These are phyloP conservation scores for Scutellaria galericulata DNA, from an alignment of 257 asterid species.

Conservation along the genomic window DNA sequence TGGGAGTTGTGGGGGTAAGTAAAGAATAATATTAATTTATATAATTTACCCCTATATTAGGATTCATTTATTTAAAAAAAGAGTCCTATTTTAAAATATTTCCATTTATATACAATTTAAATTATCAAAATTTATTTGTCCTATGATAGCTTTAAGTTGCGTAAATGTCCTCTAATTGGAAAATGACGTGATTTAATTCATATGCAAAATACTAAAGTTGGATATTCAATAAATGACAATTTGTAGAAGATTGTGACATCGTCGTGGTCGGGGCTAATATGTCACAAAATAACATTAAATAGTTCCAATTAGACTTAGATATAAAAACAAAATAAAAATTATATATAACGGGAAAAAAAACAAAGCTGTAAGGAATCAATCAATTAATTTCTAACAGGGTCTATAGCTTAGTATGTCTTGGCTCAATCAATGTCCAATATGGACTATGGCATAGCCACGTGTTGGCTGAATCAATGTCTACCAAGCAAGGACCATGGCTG, in stretches of 20 bases:
- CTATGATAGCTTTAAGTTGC: slow-evolving; percentile 33
- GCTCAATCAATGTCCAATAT: slow-evolving; percentile 14
- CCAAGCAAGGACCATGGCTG: slow-evolving; percentile 32
- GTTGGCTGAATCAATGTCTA: slow-evolving; percentile 47
- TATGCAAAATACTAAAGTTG: slow-evolving; percentile 26
- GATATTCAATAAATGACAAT: slow-evolving; percentile 1
- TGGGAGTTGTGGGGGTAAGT: no score
- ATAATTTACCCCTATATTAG: no score
- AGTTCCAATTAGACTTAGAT: background rate
- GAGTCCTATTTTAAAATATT: background rate
- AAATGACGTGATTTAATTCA: slow-evolving; percentile 15
- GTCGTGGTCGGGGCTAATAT: background rate
- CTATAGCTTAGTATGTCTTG: background rate
- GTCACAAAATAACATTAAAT: background rate
- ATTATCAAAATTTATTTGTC: background rate
- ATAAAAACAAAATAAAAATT: background rate
- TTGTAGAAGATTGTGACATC: background rate
- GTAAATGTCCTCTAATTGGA: slow-evolving; percentile 24
- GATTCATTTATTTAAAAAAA: no score
- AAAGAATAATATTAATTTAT: no score
- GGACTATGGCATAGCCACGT: slow-evolving; percentile 32
- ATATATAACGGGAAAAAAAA: background rate
- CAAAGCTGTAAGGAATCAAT: background rate
- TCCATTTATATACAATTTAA: background rate
- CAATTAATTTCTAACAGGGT: no score